A percentile compares a stretch with the other conserved stretches of the same genome.
Conservation (phyloP, 305 asterid genomes). For the Lippia alba region DNA sequence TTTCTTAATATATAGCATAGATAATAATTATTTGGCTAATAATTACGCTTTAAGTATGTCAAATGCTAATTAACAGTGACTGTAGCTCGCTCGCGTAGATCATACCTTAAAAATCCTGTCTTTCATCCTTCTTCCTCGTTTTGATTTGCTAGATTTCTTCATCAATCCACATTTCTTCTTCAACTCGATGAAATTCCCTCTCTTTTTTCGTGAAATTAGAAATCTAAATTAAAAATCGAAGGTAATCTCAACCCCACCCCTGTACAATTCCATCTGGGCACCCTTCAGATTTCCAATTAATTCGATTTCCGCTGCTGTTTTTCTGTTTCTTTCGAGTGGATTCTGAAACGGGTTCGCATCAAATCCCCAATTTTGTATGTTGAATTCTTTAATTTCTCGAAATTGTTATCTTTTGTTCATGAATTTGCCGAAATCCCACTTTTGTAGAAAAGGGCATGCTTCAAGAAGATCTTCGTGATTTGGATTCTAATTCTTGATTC, state of each 20-base stretch:
- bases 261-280: constrained; percentile 15
- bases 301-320: constrained; percentile 10
- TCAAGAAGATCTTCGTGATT: constrained; percentile 14
- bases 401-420: neutral
- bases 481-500: constrained; percentile 18
- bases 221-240: constrained; percentile 14
- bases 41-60: neutral
- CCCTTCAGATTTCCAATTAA: constrained; percentile 25
- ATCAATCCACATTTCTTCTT: neutral
- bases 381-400: constrained; percentile 16
- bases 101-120: constrained; percentile 19
- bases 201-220: constrained; percentile 12
- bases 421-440: neutral
- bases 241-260: constrained; percentile 4
- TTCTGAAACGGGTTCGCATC: constrained; percentile 47
- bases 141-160: constrained; percentile 30
- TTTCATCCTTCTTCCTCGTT: constrained; percentile 25
- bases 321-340: constrained; percentile 31
- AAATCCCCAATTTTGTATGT: constrained; percentile 29
- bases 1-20: too few species aligned
- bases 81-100: neutral
- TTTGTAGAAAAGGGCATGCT: constrained; percentile 16
- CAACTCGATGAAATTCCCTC: neutral
- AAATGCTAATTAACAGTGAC: constrained; percentile 25
- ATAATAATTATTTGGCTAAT: neutral